Evolutionary conservation across 805 yeast genomes (phyloP).

Genomic region (Saccharomyces mikatae): DNA sequence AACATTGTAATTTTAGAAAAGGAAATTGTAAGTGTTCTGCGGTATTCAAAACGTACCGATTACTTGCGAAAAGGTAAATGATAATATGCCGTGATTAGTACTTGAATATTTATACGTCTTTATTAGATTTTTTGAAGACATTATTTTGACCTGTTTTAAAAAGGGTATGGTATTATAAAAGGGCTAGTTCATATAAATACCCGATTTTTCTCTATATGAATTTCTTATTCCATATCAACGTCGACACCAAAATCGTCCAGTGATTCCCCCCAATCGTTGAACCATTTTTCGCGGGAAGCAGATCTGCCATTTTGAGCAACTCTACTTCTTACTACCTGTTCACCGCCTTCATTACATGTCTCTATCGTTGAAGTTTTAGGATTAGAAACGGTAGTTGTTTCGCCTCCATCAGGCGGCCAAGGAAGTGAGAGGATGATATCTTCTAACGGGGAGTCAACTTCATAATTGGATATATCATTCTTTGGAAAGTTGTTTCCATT

Average conservation of each 20-base stretch:
- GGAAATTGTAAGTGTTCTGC: not conserved
- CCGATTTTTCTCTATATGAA: not conserved
- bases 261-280: slow-evolving; percentile 74
- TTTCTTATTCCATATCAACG: slow-evolving; percentile 45
- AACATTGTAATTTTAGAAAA: not conserved
- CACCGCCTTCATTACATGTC: slow-evolving; percentile 18
- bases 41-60: not conserved
- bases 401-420: slow-evolving; percentile 89
- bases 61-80: not conserved
- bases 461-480: slow-evolving; percentile 41
- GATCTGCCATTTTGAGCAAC: slow-evolving; percentile 31
- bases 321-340: slow-evolving; percentile 27
- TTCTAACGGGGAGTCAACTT: slow-evolving; percentile 21
- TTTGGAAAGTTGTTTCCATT: slow-evolving; percentile 52
- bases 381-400: slow-evolving; percentile 14
- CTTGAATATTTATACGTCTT: not conserved
- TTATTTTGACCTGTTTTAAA: not conserved
- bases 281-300: slow-evolving; percentile 48
- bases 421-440: slow-evolving; percentile 62
- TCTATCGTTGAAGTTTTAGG: slow-evolving; percentile 9
- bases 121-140: not conserved
- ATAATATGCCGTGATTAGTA: not conserved
- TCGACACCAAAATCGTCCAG: slow-evolving; percentile 87
- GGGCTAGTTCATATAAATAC: not conserved
- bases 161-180: not conserved